Conservation (phyloP, 176 grass and related monocot species). For the Olyra latifolia region DNA sequence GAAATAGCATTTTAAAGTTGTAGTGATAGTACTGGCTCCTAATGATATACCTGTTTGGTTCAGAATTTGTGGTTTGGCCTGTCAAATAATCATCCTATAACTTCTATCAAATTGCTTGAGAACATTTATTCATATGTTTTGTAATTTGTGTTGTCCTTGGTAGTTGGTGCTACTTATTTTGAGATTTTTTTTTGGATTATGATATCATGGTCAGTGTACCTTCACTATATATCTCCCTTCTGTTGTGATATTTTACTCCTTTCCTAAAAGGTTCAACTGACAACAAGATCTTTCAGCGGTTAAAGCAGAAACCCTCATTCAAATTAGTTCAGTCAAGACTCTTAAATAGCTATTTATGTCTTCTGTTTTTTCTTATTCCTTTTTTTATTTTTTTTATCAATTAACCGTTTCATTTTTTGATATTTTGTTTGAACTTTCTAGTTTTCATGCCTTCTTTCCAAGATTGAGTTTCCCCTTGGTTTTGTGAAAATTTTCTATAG, state of each 20-base stretch:
- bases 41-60: background rate
- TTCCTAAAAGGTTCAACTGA: background rate
- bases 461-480: background rate
- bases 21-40: background rate
- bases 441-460: background rate
- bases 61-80: background rate
- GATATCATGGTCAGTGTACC: background rate
- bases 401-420: background rate
- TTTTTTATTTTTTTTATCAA: background rate
- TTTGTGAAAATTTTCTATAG: background rate
- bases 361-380: background rate
- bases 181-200: background rate
- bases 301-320: background rate
- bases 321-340: background rate
- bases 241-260: background rate
- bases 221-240: background rate
- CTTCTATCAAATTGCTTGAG: background rate
- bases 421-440: background rate
- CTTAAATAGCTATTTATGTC: background rate
- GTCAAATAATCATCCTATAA: background rate
- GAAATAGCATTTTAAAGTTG: background rate
- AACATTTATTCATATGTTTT: background rate
- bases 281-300: background rate
- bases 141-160: constrained; percentile 3
- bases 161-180: background rate